Percentiles rank a stretch among this genome's conserved stretches.
phyloP scores from a whole-genome alignment of 345 rosid species.

The Conringia planisiliqua region DNA sequence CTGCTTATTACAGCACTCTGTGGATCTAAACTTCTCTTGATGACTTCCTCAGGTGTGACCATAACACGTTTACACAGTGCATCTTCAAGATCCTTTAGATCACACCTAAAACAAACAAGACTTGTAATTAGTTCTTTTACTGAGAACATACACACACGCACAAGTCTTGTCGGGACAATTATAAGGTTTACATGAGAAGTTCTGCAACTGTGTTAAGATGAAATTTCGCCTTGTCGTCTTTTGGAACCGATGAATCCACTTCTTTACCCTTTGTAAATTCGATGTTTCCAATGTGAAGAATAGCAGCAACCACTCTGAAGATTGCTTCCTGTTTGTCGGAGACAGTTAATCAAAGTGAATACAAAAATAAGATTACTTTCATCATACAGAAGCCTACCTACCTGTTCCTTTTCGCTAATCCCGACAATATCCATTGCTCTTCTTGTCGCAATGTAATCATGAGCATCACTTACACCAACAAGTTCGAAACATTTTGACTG shows the following conservation, averaged over 20 bases:
- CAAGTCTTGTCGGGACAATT: background rate
- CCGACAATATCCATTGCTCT: slow-evolving; percentile 10
- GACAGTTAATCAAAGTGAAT: background rate
- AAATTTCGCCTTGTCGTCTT: background rate
- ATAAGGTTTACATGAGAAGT: background rate
- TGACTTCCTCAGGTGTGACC: slow-evolving; percentile 1
- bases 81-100: background rate
- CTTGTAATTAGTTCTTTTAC: background rate
- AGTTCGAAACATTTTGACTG: background rate
- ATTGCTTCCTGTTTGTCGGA: background rate
- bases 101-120: background rate
- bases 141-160: background rate
- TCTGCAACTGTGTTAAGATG: background rate
- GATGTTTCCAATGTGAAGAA: background rate
- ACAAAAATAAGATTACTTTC: background rate
- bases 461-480: background rate
- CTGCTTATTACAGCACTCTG: background rate
- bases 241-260: background rate
- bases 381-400: background rate
- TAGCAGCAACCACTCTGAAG: background rate
- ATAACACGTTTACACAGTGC: background rate
- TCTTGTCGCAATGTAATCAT: background rate
- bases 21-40: background rate
- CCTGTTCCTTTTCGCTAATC: background rate
- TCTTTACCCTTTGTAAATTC: background rate